Conservation (phyloP, 1,284 basidiomycete species). For the Volvariella volvacea region DNA sequence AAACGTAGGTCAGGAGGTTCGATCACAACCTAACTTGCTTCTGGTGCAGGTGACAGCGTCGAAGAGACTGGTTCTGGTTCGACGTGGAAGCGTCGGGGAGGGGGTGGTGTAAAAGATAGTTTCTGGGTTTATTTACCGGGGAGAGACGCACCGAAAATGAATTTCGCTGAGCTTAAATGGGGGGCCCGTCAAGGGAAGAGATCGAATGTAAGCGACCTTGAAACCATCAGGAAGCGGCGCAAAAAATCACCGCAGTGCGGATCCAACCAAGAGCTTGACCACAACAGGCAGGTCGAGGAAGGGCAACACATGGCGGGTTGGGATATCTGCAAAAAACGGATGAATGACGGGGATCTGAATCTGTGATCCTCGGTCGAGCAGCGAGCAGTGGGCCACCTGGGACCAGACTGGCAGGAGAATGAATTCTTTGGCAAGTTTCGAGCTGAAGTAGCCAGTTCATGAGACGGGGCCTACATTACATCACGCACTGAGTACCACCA, state of each 20-base stretch:
- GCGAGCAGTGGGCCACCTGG: background rate
- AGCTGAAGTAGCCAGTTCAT: background rate
- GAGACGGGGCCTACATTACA: background rate
- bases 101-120: slow-evolving; percentile 2
- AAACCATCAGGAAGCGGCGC: slow-evolving; percentile 13
- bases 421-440: slow-evolving; percentile 1
- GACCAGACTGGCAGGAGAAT: background rate
- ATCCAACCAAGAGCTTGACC: slow-evolving; percentile 15
- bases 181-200: slow-evolving; percentile 1
- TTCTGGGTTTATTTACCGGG: slow-evolving; percentile 1
- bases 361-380: slow-evolving; percentile 19
- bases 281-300: slow-evolving; percentile 11
- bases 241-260: slow-evolving; percentile 13
- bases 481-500: background rate
- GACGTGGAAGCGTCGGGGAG: background rate
- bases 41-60: too few relatives aligned
- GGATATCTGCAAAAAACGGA: slow-evolving; percentile 9
- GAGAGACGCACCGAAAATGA: background rate
- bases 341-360: slow-evolving; percentile 10
- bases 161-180: slow-evolving; percentile 13
- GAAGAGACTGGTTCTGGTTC: too few relatives aligned
- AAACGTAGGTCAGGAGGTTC: background rate
- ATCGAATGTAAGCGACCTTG: slow-evolving; percentile 1
- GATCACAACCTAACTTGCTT: background rate
- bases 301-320: slow-evolving; percentile 10